Percentiles rank a stretch among this genome's conserved stretches.
Conservation (phyloP, 2,329 filamentous ascomycete species). For the Exserohilum rostratum region DNA sequence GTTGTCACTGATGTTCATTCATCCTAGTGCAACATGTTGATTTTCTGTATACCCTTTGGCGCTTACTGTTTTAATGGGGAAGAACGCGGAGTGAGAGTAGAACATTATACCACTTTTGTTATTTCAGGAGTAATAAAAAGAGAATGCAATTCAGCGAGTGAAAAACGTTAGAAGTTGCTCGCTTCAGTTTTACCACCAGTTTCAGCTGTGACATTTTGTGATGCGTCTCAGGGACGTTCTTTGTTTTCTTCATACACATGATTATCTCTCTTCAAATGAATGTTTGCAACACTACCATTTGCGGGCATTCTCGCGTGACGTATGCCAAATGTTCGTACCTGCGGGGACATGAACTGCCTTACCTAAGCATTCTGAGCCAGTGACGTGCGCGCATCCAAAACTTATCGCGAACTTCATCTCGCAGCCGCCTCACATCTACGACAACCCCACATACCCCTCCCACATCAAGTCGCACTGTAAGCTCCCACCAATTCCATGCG, state of each 20-base stretch:
- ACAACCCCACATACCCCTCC: constrained; percentile 2
- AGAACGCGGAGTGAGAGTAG: constrained; percentile 31
- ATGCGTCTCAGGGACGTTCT: background rate
- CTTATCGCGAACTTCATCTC: constrained; percentile 2
- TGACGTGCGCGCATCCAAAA: constrained; percentile 4
- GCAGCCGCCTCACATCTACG: constrained; percentile 22
- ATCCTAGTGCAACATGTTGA: constrained; percentile 12
- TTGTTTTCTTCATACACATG: background rate
- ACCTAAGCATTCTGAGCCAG: constrained; percentile 2
- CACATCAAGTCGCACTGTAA: constrained; percentile 8
- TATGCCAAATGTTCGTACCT: background rate
- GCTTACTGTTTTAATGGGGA: constrained; percentile 18
- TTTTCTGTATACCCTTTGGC: constrained; percentile 23
- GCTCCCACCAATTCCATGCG: background rate
- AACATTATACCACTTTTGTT: constrained; percentile 34
- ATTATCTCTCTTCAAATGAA: too few species aligned
- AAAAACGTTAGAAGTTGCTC: too few species aligned
- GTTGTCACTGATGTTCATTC: constrained; percentile 8
- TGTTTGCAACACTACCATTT: background rate
- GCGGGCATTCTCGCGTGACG: too few species aligned
- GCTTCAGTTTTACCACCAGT: background rate
- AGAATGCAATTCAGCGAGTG: constrained; percentile 4
- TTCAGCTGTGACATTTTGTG: background rate
- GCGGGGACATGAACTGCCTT: background rate
- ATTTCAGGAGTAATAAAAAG: constrained; percentile 22